Conservation (phyloP, 2,329 filamentous ascomycete genomes). For the Scytalidium lignicola region DNA sequence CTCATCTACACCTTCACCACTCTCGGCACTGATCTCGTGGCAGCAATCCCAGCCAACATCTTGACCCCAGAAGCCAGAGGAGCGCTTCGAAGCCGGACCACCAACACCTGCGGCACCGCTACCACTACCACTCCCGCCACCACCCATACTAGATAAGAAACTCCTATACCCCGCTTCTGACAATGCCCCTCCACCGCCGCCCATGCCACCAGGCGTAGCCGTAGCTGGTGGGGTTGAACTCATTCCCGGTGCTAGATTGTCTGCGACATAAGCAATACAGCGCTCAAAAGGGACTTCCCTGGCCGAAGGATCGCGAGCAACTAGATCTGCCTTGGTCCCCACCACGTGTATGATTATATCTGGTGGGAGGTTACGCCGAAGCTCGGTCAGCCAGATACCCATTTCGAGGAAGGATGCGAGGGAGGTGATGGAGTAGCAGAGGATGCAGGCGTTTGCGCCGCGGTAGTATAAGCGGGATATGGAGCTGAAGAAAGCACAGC, state of each 20-base stretch:
- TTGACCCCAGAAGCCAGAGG: conserved; percentile 81
- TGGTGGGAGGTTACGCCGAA: conserved; percentile 68
- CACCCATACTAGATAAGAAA: background rate
- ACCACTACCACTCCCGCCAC: conserved; percentile 8
- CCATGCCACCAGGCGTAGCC: conserved; percentile 35
- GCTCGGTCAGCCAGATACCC: conserved; percentile 83
- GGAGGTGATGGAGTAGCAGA: conserved; percentile 93
- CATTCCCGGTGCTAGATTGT: conserved; percentile 73
- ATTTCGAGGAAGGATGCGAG: conserved; percentile 83
- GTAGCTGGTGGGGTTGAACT: conserved; percentile 64
- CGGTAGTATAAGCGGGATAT: conserved; percentile 96
- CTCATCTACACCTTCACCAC: conserved; percentile 92
- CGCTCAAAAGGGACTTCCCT: conserved; percentile 90
- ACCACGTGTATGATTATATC: conserved; percentile 87
- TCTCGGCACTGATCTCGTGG: conserved; percentile 93
- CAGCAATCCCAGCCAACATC: conserved; percentile 96
- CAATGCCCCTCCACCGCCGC: conserved; percentile 3
- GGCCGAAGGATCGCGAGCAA: conserved; percentile 71
- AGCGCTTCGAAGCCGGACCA: conserved; percentile 59
- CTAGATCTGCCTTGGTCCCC: conserved; percentile 88
- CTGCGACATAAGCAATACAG: conserved; percentile 92
- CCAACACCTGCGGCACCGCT: conserved; percentile 43
- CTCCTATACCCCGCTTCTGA: conserved; percentile 13
- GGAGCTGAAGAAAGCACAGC: conserved; percentile 38
- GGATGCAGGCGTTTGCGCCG: conserved; percentile 86